Percentiles rank a stretch among this genome's conserved stretches.
Evolutionary conservation across 176 grass and related monocot species (phyloP).

Genomic region (Elaeis guineensis): DNA sequence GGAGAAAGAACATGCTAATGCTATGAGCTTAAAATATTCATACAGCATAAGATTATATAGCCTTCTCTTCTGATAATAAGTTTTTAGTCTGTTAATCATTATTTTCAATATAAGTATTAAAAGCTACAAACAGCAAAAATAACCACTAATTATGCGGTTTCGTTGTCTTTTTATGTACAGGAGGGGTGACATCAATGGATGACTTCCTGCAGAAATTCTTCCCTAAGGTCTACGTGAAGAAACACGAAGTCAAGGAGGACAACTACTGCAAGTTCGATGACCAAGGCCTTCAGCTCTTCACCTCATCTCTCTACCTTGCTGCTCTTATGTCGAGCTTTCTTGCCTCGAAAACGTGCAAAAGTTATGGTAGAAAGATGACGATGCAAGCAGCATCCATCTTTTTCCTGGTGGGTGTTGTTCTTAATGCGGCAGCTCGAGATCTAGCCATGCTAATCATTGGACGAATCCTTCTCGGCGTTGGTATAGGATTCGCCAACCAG

Average conservation of each 20-base stretch:
- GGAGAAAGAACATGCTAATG: too few relatives aligned
- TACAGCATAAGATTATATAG: too few relatives aligned
- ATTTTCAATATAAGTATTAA: too few relatives aligned
- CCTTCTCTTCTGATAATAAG: too few relatives aligned
- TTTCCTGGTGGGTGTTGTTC: conserved; percentile 7
- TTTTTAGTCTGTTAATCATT: too few relatives aligned
- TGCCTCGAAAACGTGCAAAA: not conserved
- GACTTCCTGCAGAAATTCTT: conserved; percentile 36
- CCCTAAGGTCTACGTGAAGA: conserved; percentile 20
- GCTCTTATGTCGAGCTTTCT: not conserved
- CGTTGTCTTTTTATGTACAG: not conserved
- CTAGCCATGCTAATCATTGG: conserved; percentile 6
- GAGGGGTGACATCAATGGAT: conserved; percentile 34
- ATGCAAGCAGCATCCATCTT: conserved; percentile 16
- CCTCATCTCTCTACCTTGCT: conserved; percentile 5
- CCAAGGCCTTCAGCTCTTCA: conserved; percentile 8
- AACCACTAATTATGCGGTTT: too few relatives aligned
- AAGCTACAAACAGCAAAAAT: too few relatives aligned
- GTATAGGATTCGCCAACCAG: conserved; percentile 16
- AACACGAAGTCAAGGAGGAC: conserved; percentile 24
- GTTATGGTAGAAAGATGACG: not conserved
- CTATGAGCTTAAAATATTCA: too few relatives aligned
- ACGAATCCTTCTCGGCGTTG: conserved; percentile 13
- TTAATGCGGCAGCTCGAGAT: not conserved
- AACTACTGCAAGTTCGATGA: conserved; percentile 34